Evolutionary conservation across 768 basidiomycete genomes (phyloP).

Genomic region (Mycena pura): DNA sequence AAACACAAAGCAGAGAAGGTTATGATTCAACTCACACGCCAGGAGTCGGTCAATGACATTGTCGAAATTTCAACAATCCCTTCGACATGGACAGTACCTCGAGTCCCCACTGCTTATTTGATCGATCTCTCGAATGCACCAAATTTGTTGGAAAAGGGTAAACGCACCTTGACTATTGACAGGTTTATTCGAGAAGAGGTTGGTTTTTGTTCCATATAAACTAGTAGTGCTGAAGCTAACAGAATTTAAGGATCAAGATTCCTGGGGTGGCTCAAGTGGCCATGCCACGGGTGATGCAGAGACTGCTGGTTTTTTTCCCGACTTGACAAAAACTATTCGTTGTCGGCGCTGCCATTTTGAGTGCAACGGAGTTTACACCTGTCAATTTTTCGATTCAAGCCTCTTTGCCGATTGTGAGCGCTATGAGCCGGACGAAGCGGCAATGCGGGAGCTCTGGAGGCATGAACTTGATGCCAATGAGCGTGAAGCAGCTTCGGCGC

Average conservation of each 20-base stretch:
- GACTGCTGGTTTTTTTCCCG: not conserved
- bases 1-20: not conserved
- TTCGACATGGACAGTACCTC: not conserved
- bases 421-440: not conserved
- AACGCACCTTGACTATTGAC: not conserved
- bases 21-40: not conserved
- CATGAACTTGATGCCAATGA: slow-evolving; percentile 14
- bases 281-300: not conserved
- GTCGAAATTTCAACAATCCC: not conserved
- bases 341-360: not conserved
- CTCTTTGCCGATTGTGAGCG: slow-evolving; percentile 11
- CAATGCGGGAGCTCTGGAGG: slow-evolving; percentile 5
- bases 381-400: not conserved
- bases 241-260: slow-evolving; percentile 22
- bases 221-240: not conserved
- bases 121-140: not conserved
- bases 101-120: not conserved
- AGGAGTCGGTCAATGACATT: not conserved
- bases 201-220: not conserved
- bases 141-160: not conserved
- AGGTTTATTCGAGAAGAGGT: not conserved
- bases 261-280: slow-evolving; percentile 3
- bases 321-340: not conserved
- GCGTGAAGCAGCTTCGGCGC: not conserved
- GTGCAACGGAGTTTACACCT: slow-evolving; percentile 9